These are phyloP conservation scores for Venustampulla echinocandica DNA, from an alignment of 495 filamentous ascomycete species.

Conservation along the genomic window DNA sequence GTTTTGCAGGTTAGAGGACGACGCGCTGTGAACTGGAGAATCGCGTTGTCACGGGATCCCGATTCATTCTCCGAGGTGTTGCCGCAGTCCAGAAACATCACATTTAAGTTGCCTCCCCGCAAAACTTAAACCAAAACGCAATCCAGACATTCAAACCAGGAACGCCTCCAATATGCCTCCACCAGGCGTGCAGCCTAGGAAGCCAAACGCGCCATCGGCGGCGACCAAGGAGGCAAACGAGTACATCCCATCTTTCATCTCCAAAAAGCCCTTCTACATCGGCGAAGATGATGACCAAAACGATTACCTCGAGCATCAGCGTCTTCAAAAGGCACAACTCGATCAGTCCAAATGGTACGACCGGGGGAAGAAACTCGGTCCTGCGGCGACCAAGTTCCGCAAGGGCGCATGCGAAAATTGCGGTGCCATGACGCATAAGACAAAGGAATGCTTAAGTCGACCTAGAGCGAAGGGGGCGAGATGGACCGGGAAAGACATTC, in stretches of 20 bases:
- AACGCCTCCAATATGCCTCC: slow-evolving; percentile 26
- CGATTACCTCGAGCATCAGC: slow-evolving; percentile 97
- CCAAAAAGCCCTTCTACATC: slow-evolving; percentile 95
- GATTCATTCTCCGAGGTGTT: not conserved
- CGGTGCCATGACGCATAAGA: slow-evolving; percentile 91
- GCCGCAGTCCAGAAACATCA: no score
- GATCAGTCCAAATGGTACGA: slow-evolving; percentile 84
- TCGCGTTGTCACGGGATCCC: slow-evolving; percentile 6
- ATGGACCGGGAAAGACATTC: slow-evolving; percentile 88
- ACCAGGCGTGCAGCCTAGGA: slow-evolving; percentile 25
- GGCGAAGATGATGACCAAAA: slow-evolving; percentile 66
- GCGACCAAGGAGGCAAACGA: slow-evolving; percentile 82
- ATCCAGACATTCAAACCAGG: no score
- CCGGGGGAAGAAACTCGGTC: slow-evolving; percentile 67
- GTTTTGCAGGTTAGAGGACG: no score
- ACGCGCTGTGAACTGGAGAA: not conserved
- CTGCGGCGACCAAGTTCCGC: slow-evolving; percentile 89
- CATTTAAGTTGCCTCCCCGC: no score
- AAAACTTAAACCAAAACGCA: no score
- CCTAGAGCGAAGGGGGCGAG: slow-evolving; percentile 85
- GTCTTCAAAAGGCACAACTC: slow-evolving; percentile 63
- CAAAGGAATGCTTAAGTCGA: slow-evolving; percentile 83
- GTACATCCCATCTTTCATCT: slow-evolving; percentile 97
- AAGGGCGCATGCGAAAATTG: slow-evolving; percentile 98
- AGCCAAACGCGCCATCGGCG: slow-evolving; percentile 35